Evolutionary conservation across 2,329 filamentous ascomycete genomes (phyloP).

Genomic region (Eutypella sp.): DNA sequence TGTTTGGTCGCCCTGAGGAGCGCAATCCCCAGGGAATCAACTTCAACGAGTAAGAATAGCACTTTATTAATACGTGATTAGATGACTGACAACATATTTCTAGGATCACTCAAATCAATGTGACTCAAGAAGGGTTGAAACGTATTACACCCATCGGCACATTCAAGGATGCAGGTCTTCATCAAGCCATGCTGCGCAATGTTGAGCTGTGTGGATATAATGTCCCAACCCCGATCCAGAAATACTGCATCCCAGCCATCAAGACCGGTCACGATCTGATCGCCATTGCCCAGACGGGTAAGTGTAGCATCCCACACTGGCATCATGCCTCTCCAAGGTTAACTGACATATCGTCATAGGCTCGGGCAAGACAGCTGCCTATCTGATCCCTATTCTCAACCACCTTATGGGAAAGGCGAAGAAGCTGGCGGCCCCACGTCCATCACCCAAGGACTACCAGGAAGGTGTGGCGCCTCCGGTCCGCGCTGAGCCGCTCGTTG

Average conservation of each 20-base stretch:
- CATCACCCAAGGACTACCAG: constrained; percentile 55
- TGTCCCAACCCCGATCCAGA: constrained; percentile 79
- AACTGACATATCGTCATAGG: constrained; percentile 47
- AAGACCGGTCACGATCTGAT: constrained; percentile 75
- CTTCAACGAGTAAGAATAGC: constrained; percentile 53
- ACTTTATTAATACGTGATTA: background rate
- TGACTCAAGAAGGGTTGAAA: constrained; percentile 51
- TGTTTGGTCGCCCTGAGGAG: constrained; percentile 61
- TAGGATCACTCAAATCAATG: constrained; percentile 51
- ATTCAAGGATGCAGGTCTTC: constrained; percentile 76
- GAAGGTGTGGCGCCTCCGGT: constrained; percentile 42
- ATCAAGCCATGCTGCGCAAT: constrained; percentile 78
- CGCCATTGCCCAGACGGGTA: constrained; percentile 88
- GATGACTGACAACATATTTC: constrained; percentile 4
- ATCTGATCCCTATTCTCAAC: constrained; percentile 82
- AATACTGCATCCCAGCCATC: constrained; percentile 77
- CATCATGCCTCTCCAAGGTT: background rate
- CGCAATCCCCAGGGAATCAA: constrained; percentile 51
- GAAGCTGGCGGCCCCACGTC: constrained; percentile 74
- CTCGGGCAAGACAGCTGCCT: constrained; percentile 94
- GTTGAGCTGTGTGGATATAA: constrained; percentile 67
- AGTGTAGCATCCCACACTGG: constrained; percentile 23
- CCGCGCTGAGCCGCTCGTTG: constrained; percentile 79
- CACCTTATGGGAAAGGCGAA: constrained; percentile 94
- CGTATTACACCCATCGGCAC: constrained; percentile 46